phyloP scores from a whole-genome alignment of 2,329 filamentous ascomycete genomes.

The Triangularia setosa region DNA sequence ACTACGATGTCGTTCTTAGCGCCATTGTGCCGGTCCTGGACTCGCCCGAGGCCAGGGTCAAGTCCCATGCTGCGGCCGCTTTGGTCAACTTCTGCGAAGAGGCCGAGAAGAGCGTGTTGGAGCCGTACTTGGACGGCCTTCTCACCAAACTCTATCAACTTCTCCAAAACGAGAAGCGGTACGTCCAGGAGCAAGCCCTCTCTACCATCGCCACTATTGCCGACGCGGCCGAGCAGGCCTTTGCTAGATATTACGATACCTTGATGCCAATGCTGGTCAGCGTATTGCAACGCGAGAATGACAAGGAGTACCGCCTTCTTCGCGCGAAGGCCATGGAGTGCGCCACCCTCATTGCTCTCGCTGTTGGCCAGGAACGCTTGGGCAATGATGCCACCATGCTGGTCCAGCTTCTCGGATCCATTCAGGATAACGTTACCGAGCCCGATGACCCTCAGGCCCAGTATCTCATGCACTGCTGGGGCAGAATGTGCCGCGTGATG shows the following conservation, averaged over 20 bases:
- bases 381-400: conserved; percentile 81
- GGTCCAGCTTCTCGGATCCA: conserved; percentile 80
- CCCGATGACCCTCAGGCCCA: conserved; percentile 93
- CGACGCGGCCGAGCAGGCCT: conserved; percentile 94
- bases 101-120: conserved; percentile 84
- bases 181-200: conserved; percentile 94
- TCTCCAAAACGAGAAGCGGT: conserved; percentile 86
- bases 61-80: conserved; percentile 95
- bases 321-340: conserved; percentile 99
- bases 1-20: conserved; percentile 80
- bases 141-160: conserved; percentile 82
- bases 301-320: conserved; percentile 87
- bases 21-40: conserved; percentile 90
- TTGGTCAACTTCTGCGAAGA: conserved; percentile 99
- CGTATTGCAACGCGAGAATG: conserved; percentile 82
- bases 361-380: conserved; percentile 90
- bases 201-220: conserved; percentile 98
- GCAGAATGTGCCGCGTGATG: conserved; percentile 94
- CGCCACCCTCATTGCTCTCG: conserved; percentile 89
- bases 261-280: conserved; percentile 93
- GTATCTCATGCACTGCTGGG: conserved; percentile 98
- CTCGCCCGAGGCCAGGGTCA: conserved; percentile 86
- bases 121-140: conserved; percentile 88
- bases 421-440: conserved; percentile 83
- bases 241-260: conserved; percentile 90